Conservation (phyloP, 768 basidiomycete species). For the Xerocomellus chrysenteron region DNA sequence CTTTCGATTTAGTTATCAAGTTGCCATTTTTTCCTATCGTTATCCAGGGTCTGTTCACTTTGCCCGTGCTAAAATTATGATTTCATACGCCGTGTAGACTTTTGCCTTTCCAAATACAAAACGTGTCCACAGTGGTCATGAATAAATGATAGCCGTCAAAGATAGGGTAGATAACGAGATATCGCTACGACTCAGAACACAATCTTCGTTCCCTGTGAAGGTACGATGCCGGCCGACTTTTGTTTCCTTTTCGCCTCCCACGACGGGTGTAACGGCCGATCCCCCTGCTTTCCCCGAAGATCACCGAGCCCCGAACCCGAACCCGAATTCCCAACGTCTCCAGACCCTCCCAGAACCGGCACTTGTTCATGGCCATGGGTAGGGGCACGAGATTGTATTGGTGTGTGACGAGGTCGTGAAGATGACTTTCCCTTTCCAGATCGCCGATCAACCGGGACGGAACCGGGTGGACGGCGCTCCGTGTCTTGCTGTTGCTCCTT, state of each 20-base stretch:
- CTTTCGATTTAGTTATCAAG: background rate
- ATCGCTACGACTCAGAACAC: conserved; percentile 39
- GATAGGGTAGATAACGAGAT: background rate
- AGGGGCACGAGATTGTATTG: background rate
- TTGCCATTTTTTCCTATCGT: background rate
- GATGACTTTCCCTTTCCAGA: conserved; percentile 12
- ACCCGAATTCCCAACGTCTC: background rate
- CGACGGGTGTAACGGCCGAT: conserved; percentile 76
- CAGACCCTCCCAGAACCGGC: background rate
- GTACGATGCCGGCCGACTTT: conserved; percentile 62
- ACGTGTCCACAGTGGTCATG: background rate
- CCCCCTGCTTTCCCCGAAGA: conserved; percentile 6
- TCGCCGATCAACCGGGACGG: conserved; percentile 17
- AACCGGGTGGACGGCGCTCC: conserved; percentile 13
- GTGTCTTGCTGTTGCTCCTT: conserved; percentile 39
- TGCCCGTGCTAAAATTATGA: background rate
- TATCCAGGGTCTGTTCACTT: background rate
- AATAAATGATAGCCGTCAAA: background rate
- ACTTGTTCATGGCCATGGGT: background rate
- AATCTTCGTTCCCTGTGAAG: conserved; percentile 85
- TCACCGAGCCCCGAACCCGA: background rate
- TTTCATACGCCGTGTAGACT: background rate
- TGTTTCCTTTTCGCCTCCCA: conserved; percentile 92
- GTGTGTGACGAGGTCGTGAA: background rate
- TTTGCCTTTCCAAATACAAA: background rate